Percentiles rank a stretch among this genome's conserved stretches.
Conservation (phyloP, 495 filamentous ascomycete species). For the Peziza echinospora region DNA sequence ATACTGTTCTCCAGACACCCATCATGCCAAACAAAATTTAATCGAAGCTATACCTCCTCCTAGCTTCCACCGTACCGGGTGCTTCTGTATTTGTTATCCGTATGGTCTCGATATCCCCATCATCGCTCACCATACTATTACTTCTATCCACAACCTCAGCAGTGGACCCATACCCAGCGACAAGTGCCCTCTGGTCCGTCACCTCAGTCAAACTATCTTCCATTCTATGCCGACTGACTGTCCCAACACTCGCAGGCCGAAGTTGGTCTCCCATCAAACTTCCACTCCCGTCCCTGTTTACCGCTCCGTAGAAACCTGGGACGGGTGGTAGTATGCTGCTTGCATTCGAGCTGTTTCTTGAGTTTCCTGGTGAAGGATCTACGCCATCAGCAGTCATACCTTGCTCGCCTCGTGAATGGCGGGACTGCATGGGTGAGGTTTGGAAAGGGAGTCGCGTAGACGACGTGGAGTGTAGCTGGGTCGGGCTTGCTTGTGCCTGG, state of each 20-base stretch:
- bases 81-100: not conserved
- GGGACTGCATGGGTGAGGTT: not conserved
- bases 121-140: not conserved
- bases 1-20: too few relatives aligned
- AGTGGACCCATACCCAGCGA: conserved; percentile 5
- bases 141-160: conserved; percentile 10
- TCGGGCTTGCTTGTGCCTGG: conserved; percentile 6
- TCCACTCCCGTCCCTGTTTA: not conserved
- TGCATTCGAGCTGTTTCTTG: conserved; percentile 11
- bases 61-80: not conserved
- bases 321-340: conserved; percentile 15
- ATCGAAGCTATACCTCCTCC: not conserved
- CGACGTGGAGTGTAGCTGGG: not conserved
- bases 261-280: conserved; percentile 1
- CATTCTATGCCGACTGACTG: conserved; percentile 13
- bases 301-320: conserved; percentile 6
- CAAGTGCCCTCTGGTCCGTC: conserved; percentile 1
- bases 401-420: not conserved
- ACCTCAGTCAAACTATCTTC: conserved; percentile 12
- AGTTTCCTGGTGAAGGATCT: conserved; percentile 6
- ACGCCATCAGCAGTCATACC: conserved; percentile 3
- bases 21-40: too few relatives aligned
- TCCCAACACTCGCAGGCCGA: conserved; percentile 16
- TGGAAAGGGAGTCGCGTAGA: conserved; percentile 13
- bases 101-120: not conserved